These are phyloP conservation scores for Candida sojae DNA, from an alignment of 1,139 yeast species.

Conservation along the genomic window DNA sequence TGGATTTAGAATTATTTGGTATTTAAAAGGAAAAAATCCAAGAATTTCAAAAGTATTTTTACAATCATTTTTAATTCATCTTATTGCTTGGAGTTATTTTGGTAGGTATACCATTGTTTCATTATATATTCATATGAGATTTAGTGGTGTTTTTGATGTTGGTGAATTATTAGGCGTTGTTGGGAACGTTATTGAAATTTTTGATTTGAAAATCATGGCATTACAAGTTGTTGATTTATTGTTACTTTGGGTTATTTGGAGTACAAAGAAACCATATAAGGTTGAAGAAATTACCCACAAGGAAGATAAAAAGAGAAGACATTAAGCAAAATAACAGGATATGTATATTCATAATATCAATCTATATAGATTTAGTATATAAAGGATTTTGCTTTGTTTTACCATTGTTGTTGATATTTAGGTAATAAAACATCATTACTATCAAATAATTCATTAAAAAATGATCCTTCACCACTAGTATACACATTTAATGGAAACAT, in stretches of 20 bases:
- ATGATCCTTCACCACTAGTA: constrained; percentile 2
- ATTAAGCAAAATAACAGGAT: not conserved
- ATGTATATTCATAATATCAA: not conserved
- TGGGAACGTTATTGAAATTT: constrained; percentile 11
- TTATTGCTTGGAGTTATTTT: constrained; percentile 13
- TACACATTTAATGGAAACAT: not conserved
- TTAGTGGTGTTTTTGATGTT: constrained; percentile 15
- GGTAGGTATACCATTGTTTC: constrained; percentile 6
- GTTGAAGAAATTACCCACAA: not conserved
- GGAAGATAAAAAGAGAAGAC: not conserved
- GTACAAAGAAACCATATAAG: constrained; percentile 6
- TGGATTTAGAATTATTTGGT: constrained; percentile 9
- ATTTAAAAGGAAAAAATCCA: constrained; percentile 3
- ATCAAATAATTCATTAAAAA: constrained; percentile 1
- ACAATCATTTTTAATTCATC: constrained; percentile 11
- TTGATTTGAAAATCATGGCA: constrained; percentile 7
- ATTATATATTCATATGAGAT: constrained; percentile 3
- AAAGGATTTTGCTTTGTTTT: not conserved
- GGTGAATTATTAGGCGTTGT: constrained; percentile 13
- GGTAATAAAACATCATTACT: not conserved
- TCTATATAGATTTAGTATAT: not conserved
- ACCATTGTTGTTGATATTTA: not conserved
- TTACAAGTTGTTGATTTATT: constrained; percentile 13
- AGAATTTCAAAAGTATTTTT: constrained; percentile 8
- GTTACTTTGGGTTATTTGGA: constrained; percentile 15